phyloP scores from a whole-genome alignment of 2,329 filamentous ascomycete genomes.

The Phyllosticta citribraziliensis region DNA sequence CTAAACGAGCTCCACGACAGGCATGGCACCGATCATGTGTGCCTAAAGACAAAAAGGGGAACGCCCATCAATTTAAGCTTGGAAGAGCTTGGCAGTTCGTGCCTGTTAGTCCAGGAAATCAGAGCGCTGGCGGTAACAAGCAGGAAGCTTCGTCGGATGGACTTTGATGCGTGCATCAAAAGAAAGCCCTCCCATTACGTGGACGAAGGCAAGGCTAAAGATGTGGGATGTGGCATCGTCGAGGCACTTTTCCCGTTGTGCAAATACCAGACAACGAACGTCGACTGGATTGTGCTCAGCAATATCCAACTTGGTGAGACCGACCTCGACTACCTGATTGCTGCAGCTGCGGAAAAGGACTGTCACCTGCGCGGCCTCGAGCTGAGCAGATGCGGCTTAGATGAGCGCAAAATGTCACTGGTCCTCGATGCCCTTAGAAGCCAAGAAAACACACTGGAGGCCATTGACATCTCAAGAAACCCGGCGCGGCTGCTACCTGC shows the following conservation, averaged over 20 bases:
- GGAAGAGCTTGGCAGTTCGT: constrained; percentile 44
- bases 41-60: constrained; percentile 45
- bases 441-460: constrained; percentile 58
- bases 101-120: constrained; percentile 58
- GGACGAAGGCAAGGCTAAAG: constrained; percentile 40
- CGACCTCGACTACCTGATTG: constrained; percentile 57
- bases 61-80: constrained; percentile 46
- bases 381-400: constrained; percentile 53
- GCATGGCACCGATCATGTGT: constrained; percentile 53
- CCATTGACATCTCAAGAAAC: constrained; percentile 57
- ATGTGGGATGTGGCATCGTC: constrained; percentile 58
- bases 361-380: constrained; percentile 60
- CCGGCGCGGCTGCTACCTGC: constrained; percentile 54
- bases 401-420: constrained; percentile 49
- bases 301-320: constrained; percentile 61
- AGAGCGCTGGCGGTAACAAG: constrained; percentile 58
- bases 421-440: constrained; percentile 54
- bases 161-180: constrained; percentile 55
- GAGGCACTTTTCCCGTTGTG: constrained; percentile 60
- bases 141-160: constrained; percentile 50
- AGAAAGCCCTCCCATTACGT: constrained; percentile 38
- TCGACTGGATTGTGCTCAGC: constrained; percentile 61
- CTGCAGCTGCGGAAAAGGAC: constrained; percentile 54
- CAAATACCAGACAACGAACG: constrained; percentile 55
- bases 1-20: constrained; percentile 53